Evolutionary conservation across 192 early-diverging fungal species (phyloP), one percentile per base, ranked within the genome.

Genomic region (Entomortierella parvispora): DNA sequence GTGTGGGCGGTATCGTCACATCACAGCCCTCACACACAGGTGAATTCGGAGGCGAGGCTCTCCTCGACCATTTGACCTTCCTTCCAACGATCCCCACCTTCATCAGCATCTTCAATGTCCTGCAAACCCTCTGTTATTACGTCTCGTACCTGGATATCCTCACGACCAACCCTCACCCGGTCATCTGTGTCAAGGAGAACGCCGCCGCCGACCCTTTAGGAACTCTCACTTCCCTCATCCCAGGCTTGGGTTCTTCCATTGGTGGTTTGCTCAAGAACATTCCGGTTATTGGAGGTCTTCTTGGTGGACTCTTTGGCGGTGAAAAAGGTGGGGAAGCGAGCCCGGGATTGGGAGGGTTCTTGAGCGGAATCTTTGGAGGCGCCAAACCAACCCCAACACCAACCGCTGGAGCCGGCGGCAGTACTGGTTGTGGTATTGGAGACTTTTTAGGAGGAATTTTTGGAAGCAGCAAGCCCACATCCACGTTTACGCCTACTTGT

Each of bases 101-200:
- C 23, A 32, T 71, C 9, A 47, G 6, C 34, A 56, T 71, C 45
- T 62, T 62, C 52, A 48, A 71, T 31, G 59, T 62, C 33, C 26
- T 71, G 4, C 68, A 71, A 32, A 47, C 33, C 32, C 23, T 62
- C 1, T 63, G 68, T 51, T 71, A 43, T 26, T 56, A 56, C 25
- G 7, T 62, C 31, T 33, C 52, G 22, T 71, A 48, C 60, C 14
- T 71, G 28, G 68, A 71, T 22, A 12, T 56, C 29, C 53, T 71
- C 14, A 52, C 60, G 9, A 56, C 58, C 4, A 71, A 62, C 52
- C 53, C 59, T 1, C n/a, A 62, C 33, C 51, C 67, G 1, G 20
- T 58, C 15, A 3, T 34, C 7, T 58, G 33, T 2, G 17, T 15
- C 6, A 37, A 23, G 2, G 4, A 8, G 9, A 1, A 14, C 5